Evolutionary conservation across 345 rosid genomes (phyloP).

Genomic region (Limnanthes douglasii): DNA sequence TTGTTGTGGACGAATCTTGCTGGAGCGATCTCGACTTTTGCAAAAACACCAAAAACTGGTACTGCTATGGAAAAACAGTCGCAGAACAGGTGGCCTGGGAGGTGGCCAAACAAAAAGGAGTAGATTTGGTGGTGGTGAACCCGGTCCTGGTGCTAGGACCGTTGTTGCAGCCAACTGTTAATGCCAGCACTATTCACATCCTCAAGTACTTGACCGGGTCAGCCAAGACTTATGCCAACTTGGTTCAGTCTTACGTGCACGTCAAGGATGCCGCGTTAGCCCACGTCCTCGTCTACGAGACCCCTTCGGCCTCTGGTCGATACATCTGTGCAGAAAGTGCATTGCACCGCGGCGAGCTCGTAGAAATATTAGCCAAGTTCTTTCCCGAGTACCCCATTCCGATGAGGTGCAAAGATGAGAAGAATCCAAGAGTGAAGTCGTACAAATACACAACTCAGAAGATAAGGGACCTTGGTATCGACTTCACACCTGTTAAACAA

Average conservation of each 20-base stretch:
- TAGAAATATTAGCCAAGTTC: conserved; percentile 72
- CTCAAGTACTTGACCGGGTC: conserved; percentile 92
- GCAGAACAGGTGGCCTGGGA: conserved; percentile 89
- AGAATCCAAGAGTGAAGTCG: conserved; percentile 58
- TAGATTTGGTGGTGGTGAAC: conserved; percentile 74
- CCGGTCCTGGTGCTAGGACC: conserved; percentile 92
- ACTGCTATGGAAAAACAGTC: conserved; percentile 85
- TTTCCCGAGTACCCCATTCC: conserved; percentile 95
- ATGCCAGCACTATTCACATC: conserved; percentile 73
- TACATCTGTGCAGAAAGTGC: conserved; percentile 77
- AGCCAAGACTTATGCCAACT: conserved; percentile 84
- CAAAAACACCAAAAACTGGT: conserved; percentile 97
- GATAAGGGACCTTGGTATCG: conserved; percentile 68
- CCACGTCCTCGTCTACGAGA: conserved; percentile 70
- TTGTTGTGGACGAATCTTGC: conserved; percentile 73
- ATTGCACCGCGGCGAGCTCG: conserved; percentile 95
- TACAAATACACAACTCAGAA: conserved; percentile 73
- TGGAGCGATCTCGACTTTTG: conserved; percentile 98
- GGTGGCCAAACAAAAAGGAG: conserved; percentile 56
- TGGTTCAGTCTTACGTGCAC: conserved; percentile 80
- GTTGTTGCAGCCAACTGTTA: conserved; percentile 57
- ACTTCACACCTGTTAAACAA: conserved; percentile 69
- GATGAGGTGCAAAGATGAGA: conserved; percentile 89
- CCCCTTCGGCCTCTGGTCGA: conserved; percentile 82
- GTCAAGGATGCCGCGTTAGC: conserved; percentile 80